phyloP scores from a whole-genome alignment of 495 filamentous ascomycete species.

The Hyaloscypha finlandica region DNA sequence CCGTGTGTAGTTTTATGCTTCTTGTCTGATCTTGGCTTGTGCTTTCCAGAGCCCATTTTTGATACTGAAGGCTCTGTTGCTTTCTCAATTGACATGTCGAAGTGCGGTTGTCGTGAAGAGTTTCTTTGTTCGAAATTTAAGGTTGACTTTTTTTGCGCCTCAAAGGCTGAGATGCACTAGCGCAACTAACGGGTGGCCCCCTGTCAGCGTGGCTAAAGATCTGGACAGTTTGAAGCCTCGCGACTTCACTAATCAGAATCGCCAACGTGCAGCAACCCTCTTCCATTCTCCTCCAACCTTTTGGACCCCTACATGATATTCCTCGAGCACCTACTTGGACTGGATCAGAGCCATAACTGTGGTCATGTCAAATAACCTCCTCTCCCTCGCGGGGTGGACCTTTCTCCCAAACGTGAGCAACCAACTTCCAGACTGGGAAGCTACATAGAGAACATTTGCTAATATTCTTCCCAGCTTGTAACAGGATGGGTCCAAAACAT shows the following conservation, averaged over 20 bases:
- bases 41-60: constrained; percentile 33
- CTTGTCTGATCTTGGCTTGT: constrained; percentile 29
- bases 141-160: constrained; percentile 16
- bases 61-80: not conserved
- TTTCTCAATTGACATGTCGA: constrained; percentile 28
- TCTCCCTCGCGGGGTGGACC: constrained; percentile 79
- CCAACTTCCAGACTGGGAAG: not conserved
- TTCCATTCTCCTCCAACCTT: not conserved
- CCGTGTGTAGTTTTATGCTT: constrained; percentile 37
- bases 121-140: constrained; percentile 6
- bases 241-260: not conserved
- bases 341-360: not conserved
- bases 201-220: not conserved
- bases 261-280: not conserved
- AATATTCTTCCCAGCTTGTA: constrained; percentile 56
- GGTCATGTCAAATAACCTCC: constrained; percentile 41
- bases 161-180: constrained; percentile 16
- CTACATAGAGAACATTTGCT: constrained; percentile 7
- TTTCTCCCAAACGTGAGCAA: constrained; percentile 72
- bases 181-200: constrained; percentile 20
- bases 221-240: constrained; percentile 17
- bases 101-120: not conserved
- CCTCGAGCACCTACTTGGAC: constrained; percentile 5
- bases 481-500: constrained; percentile 77
- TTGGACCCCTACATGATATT: not conserved